These are phyloP conservation scores for Neonectria punicea DNA, from an alignment of 2,329 filamentous ascomycete genomes.

Conservation along the genomic window DNA sequence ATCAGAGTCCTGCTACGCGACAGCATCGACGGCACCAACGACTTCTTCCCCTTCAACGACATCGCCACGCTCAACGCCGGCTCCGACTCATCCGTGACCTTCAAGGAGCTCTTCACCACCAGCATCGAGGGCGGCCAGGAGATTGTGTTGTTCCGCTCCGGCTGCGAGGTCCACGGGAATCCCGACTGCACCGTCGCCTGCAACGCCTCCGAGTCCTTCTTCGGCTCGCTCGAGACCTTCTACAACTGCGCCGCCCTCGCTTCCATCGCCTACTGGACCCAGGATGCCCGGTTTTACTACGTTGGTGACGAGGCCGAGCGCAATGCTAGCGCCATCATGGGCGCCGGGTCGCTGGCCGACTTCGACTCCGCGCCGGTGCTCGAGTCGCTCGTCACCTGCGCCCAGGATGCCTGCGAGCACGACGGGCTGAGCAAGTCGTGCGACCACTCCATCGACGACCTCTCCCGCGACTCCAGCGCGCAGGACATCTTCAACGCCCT, in stretches of 20 bases:
- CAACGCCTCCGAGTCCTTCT: slow-evolving; percentile 44
- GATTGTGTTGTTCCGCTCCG: slow-evolving; percentile 47
- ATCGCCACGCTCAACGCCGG: slow-evolving; percentile 45
- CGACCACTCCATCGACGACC: slow-evolving; percentile 40
- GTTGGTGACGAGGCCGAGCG: slow-evolving; percentile 48
- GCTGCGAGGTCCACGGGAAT: slow-evolving; percentile 44
- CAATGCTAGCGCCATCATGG: slow-evolving; percentile 51
- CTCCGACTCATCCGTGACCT: slow-evolving; percentile 44
- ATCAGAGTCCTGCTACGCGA: slow-evolving; percentile 45
- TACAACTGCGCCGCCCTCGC: slow-evolving; percentile 53
- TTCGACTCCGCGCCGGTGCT: slow-evolving; percentile 48
- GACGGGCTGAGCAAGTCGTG: slow-evolving; percentile 49
- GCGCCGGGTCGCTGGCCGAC: slow-evolving; percentile 42
- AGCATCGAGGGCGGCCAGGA: slow-evolving; percentile 47
- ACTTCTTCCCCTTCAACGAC: slow-evolving; percentile 53
- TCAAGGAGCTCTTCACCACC: slow-evolving; percentile 48
- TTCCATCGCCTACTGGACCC: slow-evolving; percentile 48
- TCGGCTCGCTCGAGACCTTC: slow-evolving; percentile 51
- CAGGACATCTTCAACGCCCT: slow-evolving; percentile 48
- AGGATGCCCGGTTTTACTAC: slow-evolving; percentile 43
- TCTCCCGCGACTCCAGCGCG: slow-evolving; percentile 42
- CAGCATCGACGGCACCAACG: slow-evolving; percentile 46
- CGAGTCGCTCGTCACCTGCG: slow-evolving; percentile 47
- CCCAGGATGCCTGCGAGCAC: slow-evolving; percentile 48
- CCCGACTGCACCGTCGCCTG: slow-evolving; percentile 49